These are phyloP conservation scores for Carex littledalei DNA, from an alignment of 176 grass and related monocot species.

Conservation along the genomic window DNA sequence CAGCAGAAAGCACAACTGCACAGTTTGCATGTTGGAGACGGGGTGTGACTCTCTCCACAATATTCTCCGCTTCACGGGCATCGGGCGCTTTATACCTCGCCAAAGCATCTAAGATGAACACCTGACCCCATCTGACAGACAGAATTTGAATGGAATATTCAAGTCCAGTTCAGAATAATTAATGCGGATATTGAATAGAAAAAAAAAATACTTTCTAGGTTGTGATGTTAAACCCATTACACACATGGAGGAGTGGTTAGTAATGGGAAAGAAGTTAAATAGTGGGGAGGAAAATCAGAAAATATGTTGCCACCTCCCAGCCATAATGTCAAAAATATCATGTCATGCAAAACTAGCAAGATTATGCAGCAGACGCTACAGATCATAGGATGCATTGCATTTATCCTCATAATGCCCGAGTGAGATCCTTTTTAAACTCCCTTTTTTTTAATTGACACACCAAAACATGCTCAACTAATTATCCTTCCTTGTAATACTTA, in stretches of 20 bases:
- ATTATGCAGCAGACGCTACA: not conserved
- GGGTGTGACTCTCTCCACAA: slow-evolving; percentile 86
- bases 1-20: slow-evolving; percentile 97
- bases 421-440: not conserved
- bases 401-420: not conserved
- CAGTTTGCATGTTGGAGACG: slow-evolving; percentile 99
- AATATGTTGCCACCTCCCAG: not conserved
- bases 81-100: slow-evolving; percentile 80
- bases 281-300: not conserved
- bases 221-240: not conserved
- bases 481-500: not conserved
- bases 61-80: slow-evolving; percentile 89
- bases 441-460: not conserved
- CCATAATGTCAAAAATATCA: not conserved
- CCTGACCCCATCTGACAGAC: slow-evolving; percentile 70
- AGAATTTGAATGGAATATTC: not conserved
- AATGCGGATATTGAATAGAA: not conserved
- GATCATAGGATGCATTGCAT: not conserved
- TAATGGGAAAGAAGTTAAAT: not conserved
- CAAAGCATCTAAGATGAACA: slow-evolving; percentile 97
- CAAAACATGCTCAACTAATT: not conserved
- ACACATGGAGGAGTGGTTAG: not conserved
- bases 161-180: not conserved
- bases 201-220: not conserved
- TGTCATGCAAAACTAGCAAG: not conserved